Conservation (phyloP, 129 eudicot genomes). For the Rutidosis leptorrhynchoides region DNA sequence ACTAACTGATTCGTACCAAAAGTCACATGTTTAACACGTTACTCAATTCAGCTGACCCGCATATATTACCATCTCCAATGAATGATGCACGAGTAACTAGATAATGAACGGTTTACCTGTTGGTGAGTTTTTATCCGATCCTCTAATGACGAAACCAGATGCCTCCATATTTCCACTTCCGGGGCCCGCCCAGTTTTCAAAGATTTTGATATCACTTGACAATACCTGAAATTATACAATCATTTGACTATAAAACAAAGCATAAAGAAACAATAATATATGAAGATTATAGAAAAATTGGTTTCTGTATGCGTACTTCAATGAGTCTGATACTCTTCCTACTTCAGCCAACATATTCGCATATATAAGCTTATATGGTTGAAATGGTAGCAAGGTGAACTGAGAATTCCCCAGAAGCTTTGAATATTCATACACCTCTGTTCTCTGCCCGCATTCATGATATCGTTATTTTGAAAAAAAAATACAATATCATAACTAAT, state of each 20-base stretch:
- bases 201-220: conserved; percentile 72
- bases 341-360: conserved; percentile 99
- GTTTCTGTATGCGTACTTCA: conserved; percentile 52
- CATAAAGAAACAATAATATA: conserved; percentile 10
- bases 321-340: conserved; percentile 84
- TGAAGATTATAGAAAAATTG: not conserved
- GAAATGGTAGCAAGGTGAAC: conserved; percentile 78
- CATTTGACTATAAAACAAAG: not conserved
- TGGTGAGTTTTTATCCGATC: conserved; percentile 87
- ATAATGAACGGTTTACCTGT: conserved; percentile 53
- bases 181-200: conserved; percentile 82
- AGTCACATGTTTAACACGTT: no score
- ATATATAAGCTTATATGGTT: conserved; percentile 87
- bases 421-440: conserved; percentile 86
- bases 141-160: conserved; percentile 67
- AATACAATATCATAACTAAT: not conserved
- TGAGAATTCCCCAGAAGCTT: conserved; percentile 86
- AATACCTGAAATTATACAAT: conserved; percentile 59
- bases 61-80: no score
- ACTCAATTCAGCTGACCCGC: no score
- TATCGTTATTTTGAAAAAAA: conserved; percentile 20
- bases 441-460: conserved; percentile 56
- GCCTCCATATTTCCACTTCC: conserved; percentile 72
- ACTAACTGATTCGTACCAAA: no score
- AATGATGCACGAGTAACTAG: no score